phyloP scores from a whole-genome alignment of 345 rosid species.

The Ceriops zippeliana region DNA sequence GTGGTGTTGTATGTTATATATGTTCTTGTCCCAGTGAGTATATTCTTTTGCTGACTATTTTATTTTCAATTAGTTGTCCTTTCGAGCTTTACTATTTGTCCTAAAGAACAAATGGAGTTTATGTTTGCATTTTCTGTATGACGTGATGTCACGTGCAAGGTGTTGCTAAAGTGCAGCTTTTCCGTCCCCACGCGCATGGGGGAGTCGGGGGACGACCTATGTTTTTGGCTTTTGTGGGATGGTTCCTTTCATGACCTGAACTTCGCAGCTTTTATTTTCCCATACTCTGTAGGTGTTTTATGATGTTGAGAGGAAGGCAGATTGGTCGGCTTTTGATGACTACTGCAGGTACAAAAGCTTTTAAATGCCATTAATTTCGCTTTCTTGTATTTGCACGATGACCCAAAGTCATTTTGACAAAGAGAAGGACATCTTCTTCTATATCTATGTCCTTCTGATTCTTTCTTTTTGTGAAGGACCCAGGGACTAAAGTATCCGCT shows the following conservation, averaged over 20 bases:
- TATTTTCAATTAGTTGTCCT: neutral
- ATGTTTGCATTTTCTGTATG: too few species aligned
- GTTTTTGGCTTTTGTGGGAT: too few species aligned
- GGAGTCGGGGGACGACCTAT: too few species aligned
- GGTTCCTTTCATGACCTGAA: neutral
- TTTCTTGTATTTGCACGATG: conserved; percentile 10
- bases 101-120: too few species aligned
- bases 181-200: too few species aligned
- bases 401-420: neutral
- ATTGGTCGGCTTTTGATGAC: conserved; percentile 61
- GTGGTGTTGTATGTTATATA: too few species aligned
- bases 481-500: conserved; percentile 79
- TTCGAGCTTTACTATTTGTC: too few species aligned
- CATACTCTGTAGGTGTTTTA: conserved; percentile 44
- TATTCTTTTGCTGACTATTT: too few species aligned
- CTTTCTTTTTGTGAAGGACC: conserved; percentile 37
- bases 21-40: too few species aligned
- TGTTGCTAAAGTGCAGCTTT: too few species aligned
- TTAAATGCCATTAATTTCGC: conserved; percentile 4
- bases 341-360: conserved; percentile 64
- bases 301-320: conserved; percentile 65
- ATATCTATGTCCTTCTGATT: conserved; percentile 3
- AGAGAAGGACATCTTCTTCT: neutral
- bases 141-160: too few species aligned
- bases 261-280: neutral